Percentiles rank a stretch among this genome's conserved stretches.
Conservation (phyloP, 164 flowering plant species). For the Umbilicus rupestris region DNA sequence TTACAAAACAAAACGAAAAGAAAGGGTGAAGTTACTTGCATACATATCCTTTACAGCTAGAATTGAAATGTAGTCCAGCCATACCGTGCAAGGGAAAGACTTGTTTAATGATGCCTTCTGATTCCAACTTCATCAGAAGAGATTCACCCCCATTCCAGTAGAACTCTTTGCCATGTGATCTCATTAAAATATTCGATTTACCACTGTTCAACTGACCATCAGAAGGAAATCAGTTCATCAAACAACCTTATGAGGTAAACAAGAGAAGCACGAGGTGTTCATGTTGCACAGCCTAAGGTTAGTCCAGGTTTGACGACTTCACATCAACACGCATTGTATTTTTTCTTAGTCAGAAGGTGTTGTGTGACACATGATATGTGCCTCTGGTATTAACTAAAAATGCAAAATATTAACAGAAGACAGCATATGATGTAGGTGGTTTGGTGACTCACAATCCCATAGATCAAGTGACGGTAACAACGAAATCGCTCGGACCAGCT, state of each 20-base stretch:
- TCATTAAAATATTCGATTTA: slow-evolving; percentile 28
- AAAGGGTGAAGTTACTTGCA: not conserved
- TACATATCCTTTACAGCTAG: not conserved
- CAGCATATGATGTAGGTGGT: not conserved
- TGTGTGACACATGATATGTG: not conserved
- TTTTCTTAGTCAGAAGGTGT: too few relatives aligned
- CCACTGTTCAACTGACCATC: slow-evolving; percentile 47
- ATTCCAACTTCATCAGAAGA: slow-evolving; percentile 47
- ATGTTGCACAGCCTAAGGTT: not conserved
- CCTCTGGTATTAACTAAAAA: not conserved
- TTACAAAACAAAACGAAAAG: slow-evolving; percentile 10
- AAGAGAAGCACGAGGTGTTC: not conserved
- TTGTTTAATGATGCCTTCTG: slow-evolving; percentile 54
- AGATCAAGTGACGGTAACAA: slow-evolving; percentile 63
- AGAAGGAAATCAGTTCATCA: not conserved
- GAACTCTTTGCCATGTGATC: slow-evolving; percentile 28
- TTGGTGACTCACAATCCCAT: slow-evolving; percentile 63
- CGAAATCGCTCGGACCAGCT: slow-evolving; percentile 88
- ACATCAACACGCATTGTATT: not conserved
- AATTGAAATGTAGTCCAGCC: slow-evolving; percentile 11
- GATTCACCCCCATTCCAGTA: slow-evolving; percentile 61
- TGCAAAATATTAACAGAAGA: not conserved
- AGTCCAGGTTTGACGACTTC: not conserved
- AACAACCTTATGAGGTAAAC: not conserved
- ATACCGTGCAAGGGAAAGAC: slow-evolving; percentile 90